Base-by-base conservation (phyloP, 192 early-diverging fungal species). In the Paraglomus occultum region DNA sequence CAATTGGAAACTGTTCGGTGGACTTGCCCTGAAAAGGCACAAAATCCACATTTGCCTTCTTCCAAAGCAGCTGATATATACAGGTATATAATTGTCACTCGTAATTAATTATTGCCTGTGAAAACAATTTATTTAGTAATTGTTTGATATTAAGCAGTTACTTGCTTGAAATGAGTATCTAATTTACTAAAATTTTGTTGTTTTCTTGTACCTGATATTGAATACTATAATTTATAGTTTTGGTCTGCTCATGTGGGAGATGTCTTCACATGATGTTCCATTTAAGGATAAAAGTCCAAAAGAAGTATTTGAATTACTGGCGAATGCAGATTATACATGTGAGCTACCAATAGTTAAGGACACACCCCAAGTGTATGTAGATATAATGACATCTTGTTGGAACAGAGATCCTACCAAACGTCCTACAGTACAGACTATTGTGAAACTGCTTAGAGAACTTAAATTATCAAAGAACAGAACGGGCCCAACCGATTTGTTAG, bases 181-280 rank as follows among this genome's bases (percentile, higher is more conserved):
- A 31, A 31, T 31, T 31, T 31, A 31, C 31, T 3, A 31, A n/a
- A n/a, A 31, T 31, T 31, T 31, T 31, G 1, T 31, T 31, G 31
- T 31, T n/a, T n/a, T n/a, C n/a, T n/a, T n/a, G n/a, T 31, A 31
- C 31, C 31, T 31, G 31, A 31, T 3, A 3, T 31, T 31, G 3
- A 31, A 31, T 31, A 31, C 31, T 31, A 31, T 31, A 31, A 31
- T 31, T 61, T 43, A 20, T 44, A 61, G 59, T 10, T 61, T 61
- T 61, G 59, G 40, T 45, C 42, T 61, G 59, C 15, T 61, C 18
- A 39, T 61, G 14, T 61, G 59, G 59, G 59, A 61, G 46, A 17
- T 61, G 20, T 11, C 39, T 18, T 61, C 46, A 8, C 15, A 61
- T 45, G 46, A 42, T n/a, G 46, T 61, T 15, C 42, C 40, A 43